Conservation (phyloP, 2,329 filamentous ascomycete genomes). For the Microdochium trichocladiopsis region DNA sequence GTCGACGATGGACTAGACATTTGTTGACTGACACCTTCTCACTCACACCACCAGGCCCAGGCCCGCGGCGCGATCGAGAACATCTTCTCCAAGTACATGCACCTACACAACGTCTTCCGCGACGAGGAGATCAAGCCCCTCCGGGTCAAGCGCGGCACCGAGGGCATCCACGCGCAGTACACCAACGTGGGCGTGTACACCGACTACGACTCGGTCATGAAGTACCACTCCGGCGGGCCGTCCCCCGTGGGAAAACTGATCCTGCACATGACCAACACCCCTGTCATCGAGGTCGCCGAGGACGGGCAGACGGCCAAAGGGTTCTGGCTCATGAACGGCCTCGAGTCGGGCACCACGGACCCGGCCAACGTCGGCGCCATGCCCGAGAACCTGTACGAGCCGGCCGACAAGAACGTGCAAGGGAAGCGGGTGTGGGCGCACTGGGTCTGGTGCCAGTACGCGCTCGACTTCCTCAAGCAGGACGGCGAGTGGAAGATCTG, state of each 20-base stretch:
- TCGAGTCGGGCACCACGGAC: neutral
- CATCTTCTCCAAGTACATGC: constrained; percentile 2
- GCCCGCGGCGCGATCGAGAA: neutral
- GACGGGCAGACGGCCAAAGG: neutral
- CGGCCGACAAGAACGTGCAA: neutral
- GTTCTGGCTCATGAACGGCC: neutral
- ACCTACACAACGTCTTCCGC: constrained; percentile 1
- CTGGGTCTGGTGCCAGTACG: constrained; percentile 3
- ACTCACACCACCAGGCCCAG: neutral
- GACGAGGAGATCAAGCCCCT: constrained; percentile 1
- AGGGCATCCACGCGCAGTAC: constrained; percentile 1
- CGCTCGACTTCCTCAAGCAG: constrained; percentile 2
- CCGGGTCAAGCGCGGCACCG: neutral
- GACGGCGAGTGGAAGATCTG: constrained; percentile 3
- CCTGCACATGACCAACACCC: neutral
- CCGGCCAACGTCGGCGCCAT: neutral
- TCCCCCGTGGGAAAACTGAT: constrained; percentile 1
- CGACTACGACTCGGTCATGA: constrained; percentile 1
- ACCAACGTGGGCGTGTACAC: neutral
- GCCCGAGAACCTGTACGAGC: constrained; percentile 1
- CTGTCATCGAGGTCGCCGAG: neutral
- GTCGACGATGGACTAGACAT: too few species aligned
- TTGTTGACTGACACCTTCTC: neutral
- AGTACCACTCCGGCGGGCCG: neutral
- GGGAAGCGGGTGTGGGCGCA: constrained; percentile 2